Base-by-base conservation (phyloP, 176 grass and related monocot species). In the Stipa capillata region DNA sequence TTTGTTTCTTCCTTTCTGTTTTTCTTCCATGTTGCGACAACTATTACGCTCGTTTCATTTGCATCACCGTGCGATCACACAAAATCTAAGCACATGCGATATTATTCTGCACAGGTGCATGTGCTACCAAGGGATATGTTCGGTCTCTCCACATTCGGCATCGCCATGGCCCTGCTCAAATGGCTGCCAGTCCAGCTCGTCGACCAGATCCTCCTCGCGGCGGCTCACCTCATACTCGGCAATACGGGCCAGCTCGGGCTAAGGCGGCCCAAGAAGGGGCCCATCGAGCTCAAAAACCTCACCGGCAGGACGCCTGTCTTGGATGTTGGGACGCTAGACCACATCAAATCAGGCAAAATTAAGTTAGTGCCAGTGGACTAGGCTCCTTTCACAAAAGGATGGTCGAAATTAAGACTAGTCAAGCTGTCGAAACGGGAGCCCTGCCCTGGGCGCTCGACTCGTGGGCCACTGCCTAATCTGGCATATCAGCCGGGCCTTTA, bases 321-420 rank as follows among this genome's bases (percentile, higher is more conserved):
- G 42, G 96, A 99, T 53, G 90, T 93, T 3, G 96, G 96, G 14
- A 86, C 96, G 17, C 81, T 99, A 34, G 54, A 45, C 17, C 86
- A 93, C 76, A 99, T 99, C 84, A 99, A 93, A 93, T 79, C 84
- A 51, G 96, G 96, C 57, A 95, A 87, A 75, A 99, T 99, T 82
- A 95, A 91, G 96, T 99, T 58, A 31, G 75, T 63, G 83, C n/a
- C n/a, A 37, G 34, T 60, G 10, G 11, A 13, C 29, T 37, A 16
- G 7, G 20, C 16, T 73, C 2, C 4, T 73, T 89, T 74, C 82
- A 70, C 53, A 18, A 47, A 80, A 35, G 27, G 9, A 24, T 21
- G 28, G 65, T 24, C 13, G 48, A 31, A 74, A 66, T 23, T n/a
- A n/a, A n/a, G n/a, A 52, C 35, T 48, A 7, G 84, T 79, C 45